These are phyloP conservation scores for Aspergillus cavernicola DNA, from an alignment of 495 filamentous ascomycete species.

Conservation along the genomic window DNA sequence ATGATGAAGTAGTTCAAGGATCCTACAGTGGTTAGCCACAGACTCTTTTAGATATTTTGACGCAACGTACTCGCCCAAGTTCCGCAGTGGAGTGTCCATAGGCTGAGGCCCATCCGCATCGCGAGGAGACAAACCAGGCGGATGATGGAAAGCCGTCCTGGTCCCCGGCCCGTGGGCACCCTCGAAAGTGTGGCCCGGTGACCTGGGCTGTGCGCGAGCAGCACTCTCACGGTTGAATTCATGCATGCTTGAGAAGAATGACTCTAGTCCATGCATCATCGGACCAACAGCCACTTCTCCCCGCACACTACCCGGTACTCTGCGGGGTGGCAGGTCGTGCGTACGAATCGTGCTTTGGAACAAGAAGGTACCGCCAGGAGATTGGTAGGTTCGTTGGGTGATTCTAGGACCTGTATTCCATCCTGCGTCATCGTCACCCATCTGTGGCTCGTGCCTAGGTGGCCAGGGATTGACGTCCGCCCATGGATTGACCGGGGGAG, in stretches of 20 bases:
- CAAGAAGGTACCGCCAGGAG: conserved; percentile 41
- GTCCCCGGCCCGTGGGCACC: not conserved
- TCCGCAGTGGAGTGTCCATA: conserved; percentile 22
- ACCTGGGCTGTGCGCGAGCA: not conserved
- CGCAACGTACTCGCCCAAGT: conserved; percentile 34
- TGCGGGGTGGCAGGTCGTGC: conserved; percentile 22
- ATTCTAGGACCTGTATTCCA: conserved; percentile 15
- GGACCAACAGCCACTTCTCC: conserved; percentile 16
- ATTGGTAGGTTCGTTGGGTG: conserved; percentile 42
- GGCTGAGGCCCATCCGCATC: conserved; percentile 33
- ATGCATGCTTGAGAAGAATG: conserved; percentile 29
- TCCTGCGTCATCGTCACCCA: conserved; percentile 21
- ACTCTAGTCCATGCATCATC: conserved; percentile 27
- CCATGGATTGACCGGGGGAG: conserved; percentile 21
- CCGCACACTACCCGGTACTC: too few relatives aligned
- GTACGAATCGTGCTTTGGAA: conserved; percentile 37
- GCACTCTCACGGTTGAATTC: conserved; percentile 21
- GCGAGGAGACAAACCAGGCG: conserved; percentile 27
- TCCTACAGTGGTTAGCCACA: conserved; percentile 16
- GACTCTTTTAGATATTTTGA: not conserved
- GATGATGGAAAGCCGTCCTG: conserved; percentile 2
- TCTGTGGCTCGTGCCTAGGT: conserved; percentile 3
- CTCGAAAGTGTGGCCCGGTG: not conserved
- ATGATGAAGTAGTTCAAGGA: conserved; percentile 31
- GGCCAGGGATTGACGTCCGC: conserved; percentile 38